phyloP scores from a whole-genome alignment of 371 early-diverging fungal species.

The Mortierella sp. region DNA sequence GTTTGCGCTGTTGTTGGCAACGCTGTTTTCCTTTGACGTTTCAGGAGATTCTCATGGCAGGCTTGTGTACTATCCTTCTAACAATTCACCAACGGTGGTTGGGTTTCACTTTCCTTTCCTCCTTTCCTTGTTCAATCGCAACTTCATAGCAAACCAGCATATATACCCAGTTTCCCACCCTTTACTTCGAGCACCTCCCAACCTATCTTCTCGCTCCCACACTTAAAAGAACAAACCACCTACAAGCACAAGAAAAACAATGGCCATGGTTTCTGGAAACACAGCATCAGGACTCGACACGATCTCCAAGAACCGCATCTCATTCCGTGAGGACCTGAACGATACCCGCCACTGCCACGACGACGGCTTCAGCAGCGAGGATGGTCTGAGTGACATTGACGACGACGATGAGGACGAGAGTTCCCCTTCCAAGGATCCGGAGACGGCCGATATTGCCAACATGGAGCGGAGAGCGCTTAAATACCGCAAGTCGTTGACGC shows the following conservation, averaged over 20 bases:
- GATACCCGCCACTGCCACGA: slow-evolving; percentile 27
- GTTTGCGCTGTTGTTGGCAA: neutral
- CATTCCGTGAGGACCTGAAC: slow-evolving; percentile 49
- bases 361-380: slow-evolving; percentile 21
- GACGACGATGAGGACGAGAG: slow-evolving; percentile 36
- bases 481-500: slow-evolving; percentile 54
- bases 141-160: neutral
- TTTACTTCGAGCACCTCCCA: too few relatives aligned
- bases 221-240: neutral
- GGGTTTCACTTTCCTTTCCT: neutral
- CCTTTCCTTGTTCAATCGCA: neutral
- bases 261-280: slow-evolving; percentile 41
- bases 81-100: neutral
- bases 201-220: neutral
- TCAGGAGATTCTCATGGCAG: neutral
- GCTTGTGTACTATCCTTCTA: neutral
- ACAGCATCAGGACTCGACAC: neutral
- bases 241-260: neutral
- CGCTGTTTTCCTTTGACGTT: neutral
- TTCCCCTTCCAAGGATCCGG: slow-evolving; percentile 35
- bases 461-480: slow-evolving; percentile 41
- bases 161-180: neutral
- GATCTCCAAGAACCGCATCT: slow-evolving; percentile 43
- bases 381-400: slow-evolving; percentile 19
- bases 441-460: slow-evolving; percentile 51